Base-by-base conservation (phyloP, 2,329 filamentous ascomycete genomes). In the Xylaria sp. region DNA sequence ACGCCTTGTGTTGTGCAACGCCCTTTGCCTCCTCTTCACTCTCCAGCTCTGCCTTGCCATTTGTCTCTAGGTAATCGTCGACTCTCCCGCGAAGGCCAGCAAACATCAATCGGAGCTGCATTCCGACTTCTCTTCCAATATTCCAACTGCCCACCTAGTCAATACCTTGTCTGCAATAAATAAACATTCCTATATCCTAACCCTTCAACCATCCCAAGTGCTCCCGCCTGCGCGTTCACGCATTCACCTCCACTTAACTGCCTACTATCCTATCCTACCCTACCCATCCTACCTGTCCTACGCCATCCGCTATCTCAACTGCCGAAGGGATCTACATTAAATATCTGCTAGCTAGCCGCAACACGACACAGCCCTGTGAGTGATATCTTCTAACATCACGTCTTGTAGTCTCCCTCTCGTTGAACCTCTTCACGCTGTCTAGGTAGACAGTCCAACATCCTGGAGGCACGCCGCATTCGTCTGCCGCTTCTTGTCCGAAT, bases 361-460 rank as follows among this genome's bases (percentile, higher is more conserved):
- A 52, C 35, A 39, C 11, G 11, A 54, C 46, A 57, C 13, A 18
- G 37, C 35, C 44, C 34, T 52, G 60, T 62, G 57, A 50, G 60
- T 37, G 46, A 37, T 30, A 16, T 46, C 42, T 50, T 9, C 23
- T n/a, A 0, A 30, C 23, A 2, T 30, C 23, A 42, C 55, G 13
- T 35, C 6, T 13, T 7, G 4, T 34, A 10, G 16, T 9, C 49
- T 10, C 49, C 23, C 16, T 34, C 46, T 18, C 46, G 5, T 47
- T 46, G 6, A 46, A n/a, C 3, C 10, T n/a, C 16, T 6, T 23
- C 3, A 13, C 23, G 18, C 19, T 30, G 11, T 50, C 48, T 23
- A 6, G 23, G 23, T 30, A 30, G 23, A 23, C 49, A 7, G 10
- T 18, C 34, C 46, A 18, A 19, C 2, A 9, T 19, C 6, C 23